A percentile compares a stretch with the other conserved stretches of the same genome.
Conservation (phyloP, 805 yeast genomes). For the Saccharomycopsis microspora region DNA sequence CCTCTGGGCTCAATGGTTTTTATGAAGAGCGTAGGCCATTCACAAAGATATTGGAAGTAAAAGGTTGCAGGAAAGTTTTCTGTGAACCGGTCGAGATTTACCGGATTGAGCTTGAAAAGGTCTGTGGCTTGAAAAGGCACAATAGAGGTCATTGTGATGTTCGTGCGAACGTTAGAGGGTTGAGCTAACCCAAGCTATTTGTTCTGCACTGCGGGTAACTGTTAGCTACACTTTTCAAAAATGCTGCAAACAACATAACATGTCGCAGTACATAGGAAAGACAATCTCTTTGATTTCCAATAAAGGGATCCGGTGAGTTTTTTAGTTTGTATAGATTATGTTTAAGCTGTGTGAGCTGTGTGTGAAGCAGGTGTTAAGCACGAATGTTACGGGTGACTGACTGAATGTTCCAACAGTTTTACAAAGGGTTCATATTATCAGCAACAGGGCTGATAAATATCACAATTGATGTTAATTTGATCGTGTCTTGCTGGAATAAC, state of each 20-base stretch:
- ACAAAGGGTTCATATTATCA: too few relatives aligned
- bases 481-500: too few relatives aligned
- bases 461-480: too few relatives aligned
- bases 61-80: conserved; percentile 83
- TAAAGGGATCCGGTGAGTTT: conserved; percentile 50
- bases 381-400: too few relatives aligned
- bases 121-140: conserved; percentile 85
- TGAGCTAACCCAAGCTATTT: too few relatives aligned
- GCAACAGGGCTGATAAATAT: too few relatives aligned
- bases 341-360: not conserved
- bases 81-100: conserved; percentile 81
- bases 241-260: conserved; percentile 21
- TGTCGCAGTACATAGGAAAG: conserved; percentile 92
- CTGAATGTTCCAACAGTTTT: too few relatives aligned
- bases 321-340: not conserved
- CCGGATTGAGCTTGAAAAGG: conserved; percentile 55
- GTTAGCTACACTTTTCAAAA: not conserved
- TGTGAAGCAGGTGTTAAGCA: too few relatives aligned
- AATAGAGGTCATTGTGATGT: conserved; percentile 71
- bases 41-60: conserved; percentile 69
- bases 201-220: too few relatives aligned
- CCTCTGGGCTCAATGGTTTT: conserved; percentile 38
- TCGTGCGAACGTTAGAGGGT: not conserved
- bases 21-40: conserved; percentile 88
- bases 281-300: conserved; percentile 72